Evolutionary conservation across 1,284 basidiomycete species (phyloP).

Genomic region (Dichomitus squalens): DNA sequence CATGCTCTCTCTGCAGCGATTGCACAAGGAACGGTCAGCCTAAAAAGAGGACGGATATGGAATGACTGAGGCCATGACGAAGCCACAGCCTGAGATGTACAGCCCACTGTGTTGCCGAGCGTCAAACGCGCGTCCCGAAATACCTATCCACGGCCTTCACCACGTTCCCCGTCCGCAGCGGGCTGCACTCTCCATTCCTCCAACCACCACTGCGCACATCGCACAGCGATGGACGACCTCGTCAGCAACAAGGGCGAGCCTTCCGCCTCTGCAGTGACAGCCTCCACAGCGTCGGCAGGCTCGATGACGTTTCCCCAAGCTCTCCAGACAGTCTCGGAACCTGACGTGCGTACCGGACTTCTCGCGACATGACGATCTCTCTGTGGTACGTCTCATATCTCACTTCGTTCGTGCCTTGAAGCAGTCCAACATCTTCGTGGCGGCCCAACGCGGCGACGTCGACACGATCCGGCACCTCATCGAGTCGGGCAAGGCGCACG

Average conservation of each 20-base stretch:
- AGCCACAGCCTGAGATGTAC: not conserved
- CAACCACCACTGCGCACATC: conserved; percentile 6
- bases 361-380: not conserved
- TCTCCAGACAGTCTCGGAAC: conserved; percentile 32
- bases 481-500: conserved; percentile 71
- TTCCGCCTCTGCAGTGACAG: conserved; percentile 32
- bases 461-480: conserved; percentile 68
- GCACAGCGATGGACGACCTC: conserved; percentile 30
- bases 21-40: too few relatives aligned
- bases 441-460: conserved; percentile 88
- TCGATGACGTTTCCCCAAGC: conserved; percentile 32
- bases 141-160: conserved; percentile 10
- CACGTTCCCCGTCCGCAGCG: conserved; percentile 23
- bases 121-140: not conserved
- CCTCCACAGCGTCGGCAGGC: conserved; percentile 31
- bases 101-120: conserved; percentile 1
- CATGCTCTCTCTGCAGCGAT: too few relatives aligned
- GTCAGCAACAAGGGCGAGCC: conserved; percentile 35
- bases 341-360: conserved; percentile 31
- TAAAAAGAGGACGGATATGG: too few relatives aligned
- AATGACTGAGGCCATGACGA: not conserved
- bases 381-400: conserved; percentile 1
- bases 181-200: conserved; percentile 3
- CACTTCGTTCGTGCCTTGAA: not conserved
- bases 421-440: conserved; percentile 72